Conservation (phyloP, 2,329 filamentous ascomycete genomes). For the Phaeomoniella chlamydospora region DNA sequence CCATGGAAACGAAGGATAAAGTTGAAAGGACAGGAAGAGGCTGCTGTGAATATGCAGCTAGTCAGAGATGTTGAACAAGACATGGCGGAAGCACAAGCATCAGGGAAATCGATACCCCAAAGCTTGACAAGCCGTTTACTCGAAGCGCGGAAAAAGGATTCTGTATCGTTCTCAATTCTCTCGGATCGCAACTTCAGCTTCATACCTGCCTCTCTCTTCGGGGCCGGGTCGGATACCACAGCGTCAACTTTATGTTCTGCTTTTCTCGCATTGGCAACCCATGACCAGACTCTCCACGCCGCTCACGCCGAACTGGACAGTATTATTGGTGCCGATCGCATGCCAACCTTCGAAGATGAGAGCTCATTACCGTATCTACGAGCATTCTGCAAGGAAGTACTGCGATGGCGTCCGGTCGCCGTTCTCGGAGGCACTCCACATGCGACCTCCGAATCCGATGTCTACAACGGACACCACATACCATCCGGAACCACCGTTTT, state of each 20-base stretch:
- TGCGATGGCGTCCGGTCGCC: conserved; percentile 19
- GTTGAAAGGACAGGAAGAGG: conserved; percentile 11
- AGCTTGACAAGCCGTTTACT: background rate
- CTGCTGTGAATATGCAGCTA: conserved; percentile 10
- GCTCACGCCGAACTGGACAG: conserved; percentile 20
- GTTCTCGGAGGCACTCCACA: conserved; percentile 29
- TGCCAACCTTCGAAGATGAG: conserved; percentile 15
- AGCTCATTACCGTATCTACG: conserved; percentile 14
- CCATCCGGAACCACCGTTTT: conserved; percentile 28
- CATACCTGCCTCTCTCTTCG: conserved; percentile 28
- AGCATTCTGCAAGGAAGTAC: conserved; percentile 15
- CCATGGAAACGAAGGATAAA: conserved; percentile 26
- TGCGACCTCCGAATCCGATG: conserved; percentile 28
- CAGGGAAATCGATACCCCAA: background rate
- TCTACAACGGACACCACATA: conserved; percentile 28
- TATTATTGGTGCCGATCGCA: conserved; percentile 12
- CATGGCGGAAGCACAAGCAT: background rate
- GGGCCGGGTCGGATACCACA: conserved; percentile 36
- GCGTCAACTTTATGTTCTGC: conserved; percentile 29
- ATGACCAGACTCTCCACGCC: conserved; percentile 22
- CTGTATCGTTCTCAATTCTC: conserved; percentile 16
- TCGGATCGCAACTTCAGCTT: conserved; percentile 27
- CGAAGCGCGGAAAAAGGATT: conserved; percentile 7
- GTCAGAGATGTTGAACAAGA: conserved; percentile 2
- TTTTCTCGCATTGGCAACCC: conserved; percentile 32